Evolutionary conservation across 345 rosid genomes (phyloP), one percentile per base, ranked within the genome.

Genomic region (Dovyalis caffra): DNA sequence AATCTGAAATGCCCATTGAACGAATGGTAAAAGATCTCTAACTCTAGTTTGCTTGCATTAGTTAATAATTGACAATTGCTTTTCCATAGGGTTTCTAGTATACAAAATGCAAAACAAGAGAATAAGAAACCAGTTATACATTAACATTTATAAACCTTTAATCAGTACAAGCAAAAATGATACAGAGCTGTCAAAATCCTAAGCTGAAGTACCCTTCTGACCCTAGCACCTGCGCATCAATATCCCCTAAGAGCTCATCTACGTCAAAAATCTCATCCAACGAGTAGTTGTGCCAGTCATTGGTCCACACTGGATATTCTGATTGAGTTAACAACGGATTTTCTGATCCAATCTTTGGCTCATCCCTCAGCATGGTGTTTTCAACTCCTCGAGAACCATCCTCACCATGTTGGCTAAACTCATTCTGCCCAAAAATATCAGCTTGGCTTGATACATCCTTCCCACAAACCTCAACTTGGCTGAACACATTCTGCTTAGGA

Each of bases 191-290:
- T 53, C 15, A 21, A 49, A 20, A 12, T 58, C 69, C 77, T 12
- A 67, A 21, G 12, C 26, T 35, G 64, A 68, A 73, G 81, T 8
- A 68, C 18, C 45, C 77, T 3, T 68, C 61, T 56, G 28, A 14
- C 11, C 6, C 61, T 23, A 0, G 8, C 14, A 8, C n/a, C 14
- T 28, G 28, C 4, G 2, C 25, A 9, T 23, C 87, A 18, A 87
- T 11, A 0, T 73, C n/a, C 31, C 77, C 71, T 66, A 91, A 57
- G 64, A 93, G 73, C 71, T 93, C 92, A 38, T 91, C 87, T 26
- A 86, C 76, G 67, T 88, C 93, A 58, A 93, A 90, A 73, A 86
- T 45, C 49, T 93, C 90, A 10, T 85, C 92, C 65, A 68, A 31
- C 1, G 81, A 15, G 64, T 81, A 74, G 14, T n/a, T 62, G 33